A percentile compares a stretch with the other conserved stretches of the same genome.
phyloP scores from a whole-genome alignment of 73 alveolate species.

The Blepharisma stoltei region DNA sequence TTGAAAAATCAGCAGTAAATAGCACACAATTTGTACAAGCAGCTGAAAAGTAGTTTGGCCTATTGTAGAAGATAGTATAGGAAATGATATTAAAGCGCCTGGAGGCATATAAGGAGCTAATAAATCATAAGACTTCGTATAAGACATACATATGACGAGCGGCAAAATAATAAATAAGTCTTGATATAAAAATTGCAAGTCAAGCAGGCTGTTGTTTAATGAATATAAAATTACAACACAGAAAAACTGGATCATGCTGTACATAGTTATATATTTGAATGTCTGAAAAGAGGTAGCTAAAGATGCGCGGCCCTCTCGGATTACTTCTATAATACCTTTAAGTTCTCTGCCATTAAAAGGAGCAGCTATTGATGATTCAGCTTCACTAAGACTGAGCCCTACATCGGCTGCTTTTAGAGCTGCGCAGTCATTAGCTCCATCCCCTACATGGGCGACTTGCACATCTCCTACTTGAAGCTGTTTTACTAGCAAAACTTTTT shows the following conservation, averaged over 20 bases:
- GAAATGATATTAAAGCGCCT: constrained; percentile 81
- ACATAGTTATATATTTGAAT: constrained; percentile 94
- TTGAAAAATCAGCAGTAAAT: constrained; percentile 31
- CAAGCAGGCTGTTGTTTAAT: constrained; percentile 68
- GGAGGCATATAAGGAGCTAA: constrained; percentile 85
- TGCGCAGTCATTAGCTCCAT: constrained; percentile 99
- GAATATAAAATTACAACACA: constrained; percentile 76
- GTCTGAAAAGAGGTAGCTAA: constrained; percentile 89
- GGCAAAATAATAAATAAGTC: constrained; percentile 91
- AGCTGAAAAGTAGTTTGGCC: constrained; percentile 58
- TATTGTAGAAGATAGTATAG: constrained; percentile 80
- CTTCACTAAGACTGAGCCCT: constrained; percentile 91
- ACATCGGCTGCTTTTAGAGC: constrained; percentile 96
- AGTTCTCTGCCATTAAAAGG: constrained; percentile 93
- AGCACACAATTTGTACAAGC: constrained; percentile 46
- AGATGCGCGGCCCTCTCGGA: constrained; percentile 96
- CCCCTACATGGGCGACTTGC: constrained; percentile 98
- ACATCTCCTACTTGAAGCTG: constrained; percentile 61
- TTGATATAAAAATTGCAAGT: constrained; percentile 81
- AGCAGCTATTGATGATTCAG: constrained; percentile 97
- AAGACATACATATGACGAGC: constrained; percentile 82
- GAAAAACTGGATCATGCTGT: constrained; percentile 88
- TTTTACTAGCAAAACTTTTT: constrained; percentile 90
- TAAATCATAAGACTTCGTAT: constrained; percentile 81
- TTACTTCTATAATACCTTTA: constrained; percentile 66